A percentile compares a stretch with the other conserved stretches of the same genome.
Evolutionary conservation across 345 rosid genomes (phyloP).

Genomic region (Aurinia saxatilis): DNA sequence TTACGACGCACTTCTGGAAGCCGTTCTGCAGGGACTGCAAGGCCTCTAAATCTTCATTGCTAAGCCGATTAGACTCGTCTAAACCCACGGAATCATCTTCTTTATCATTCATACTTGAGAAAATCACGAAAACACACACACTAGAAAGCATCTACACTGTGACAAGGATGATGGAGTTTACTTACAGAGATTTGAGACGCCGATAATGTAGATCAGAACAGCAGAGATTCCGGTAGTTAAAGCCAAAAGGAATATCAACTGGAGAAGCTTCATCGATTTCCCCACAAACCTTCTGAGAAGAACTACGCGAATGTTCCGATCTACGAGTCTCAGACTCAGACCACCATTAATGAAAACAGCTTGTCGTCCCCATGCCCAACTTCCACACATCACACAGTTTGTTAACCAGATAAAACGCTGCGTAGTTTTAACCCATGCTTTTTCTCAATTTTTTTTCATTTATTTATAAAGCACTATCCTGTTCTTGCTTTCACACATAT

Average conservation of each 20-base stretch:
- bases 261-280: conserved; percentile 62
- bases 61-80: conserved; percentile 48
- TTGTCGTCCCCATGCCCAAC: neutral
- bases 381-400: neutral
- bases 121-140: neutral
- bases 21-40: conserved; percentile 52
- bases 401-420: neutral
- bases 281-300: neutral
- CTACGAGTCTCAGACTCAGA: neutral
- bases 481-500: too few species aligned
- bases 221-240: conserved; percentile 62
- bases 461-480: too few species aligned
- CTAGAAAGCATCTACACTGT: neutral
- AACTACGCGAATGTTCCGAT: conserved; percentile 3
- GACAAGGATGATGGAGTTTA: neutral
- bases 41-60: conserved; percentile 63
- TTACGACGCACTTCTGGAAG: conserved; percentile 89
- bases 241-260: conserved; percentile 47
- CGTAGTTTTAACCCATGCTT: too few species aligned
- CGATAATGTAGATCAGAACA: conserved; percentile 71
- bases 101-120: neutral
- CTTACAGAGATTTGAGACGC: conserved; percentile 63
- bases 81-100: conserved; percentile 23
- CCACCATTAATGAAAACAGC: neutral
- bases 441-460: too few species aligned